These are phyloP conservation scores for Talaromyces amestolkiae DNA, from an alignment of 2,329 filamentous ascomycete genomes.

Conservation along the genomic window DNA sequence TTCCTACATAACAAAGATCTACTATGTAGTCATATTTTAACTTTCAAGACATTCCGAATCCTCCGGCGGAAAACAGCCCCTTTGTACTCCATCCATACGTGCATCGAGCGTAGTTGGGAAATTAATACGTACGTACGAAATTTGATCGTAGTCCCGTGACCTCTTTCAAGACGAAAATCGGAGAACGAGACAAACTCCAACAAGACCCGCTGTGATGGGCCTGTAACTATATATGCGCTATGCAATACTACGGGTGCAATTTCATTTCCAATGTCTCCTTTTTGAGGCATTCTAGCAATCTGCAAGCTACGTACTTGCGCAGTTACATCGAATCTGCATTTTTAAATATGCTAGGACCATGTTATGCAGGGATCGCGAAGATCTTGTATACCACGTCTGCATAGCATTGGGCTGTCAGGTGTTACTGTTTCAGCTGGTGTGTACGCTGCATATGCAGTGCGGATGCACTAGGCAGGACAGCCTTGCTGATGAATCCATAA, in stretches of 20 bases:
- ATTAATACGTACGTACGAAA: neutral
- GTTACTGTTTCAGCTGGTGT: slow-evolving; percentile 3
- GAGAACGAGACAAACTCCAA: neutral
- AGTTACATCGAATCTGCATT: neutral
- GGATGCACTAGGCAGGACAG: neutral
- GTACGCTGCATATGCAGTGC: neutral
- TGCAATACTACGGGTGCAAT: neutral
- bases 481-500: neutral
- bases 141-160: neutral
- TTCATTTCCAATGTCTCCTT: neutral
- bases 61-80: neutral
- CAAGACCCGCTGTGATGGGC: slow-evolving; percentile 1
- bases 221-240: neutral
- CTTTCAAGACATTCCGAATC: neutral
- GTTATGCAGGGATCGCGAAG: slow-evolving; percentile 2
- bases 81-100: neutral
- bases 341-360: neutral
- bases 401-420: neutral
- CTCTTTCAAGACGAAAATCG: neutral
- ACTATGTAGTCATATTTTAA: neutral
- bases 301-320: neutral
- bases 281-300: neutral
- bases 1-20: neutral
- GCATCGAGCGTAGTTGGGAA: neutral
- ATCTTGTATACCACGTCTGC: neutral